Evolutionary conservation across 805 yeast genomes (phyloP), one percentile per base, ranked within the genome.

Genomic region (Candida parachauliodes): DNA sequence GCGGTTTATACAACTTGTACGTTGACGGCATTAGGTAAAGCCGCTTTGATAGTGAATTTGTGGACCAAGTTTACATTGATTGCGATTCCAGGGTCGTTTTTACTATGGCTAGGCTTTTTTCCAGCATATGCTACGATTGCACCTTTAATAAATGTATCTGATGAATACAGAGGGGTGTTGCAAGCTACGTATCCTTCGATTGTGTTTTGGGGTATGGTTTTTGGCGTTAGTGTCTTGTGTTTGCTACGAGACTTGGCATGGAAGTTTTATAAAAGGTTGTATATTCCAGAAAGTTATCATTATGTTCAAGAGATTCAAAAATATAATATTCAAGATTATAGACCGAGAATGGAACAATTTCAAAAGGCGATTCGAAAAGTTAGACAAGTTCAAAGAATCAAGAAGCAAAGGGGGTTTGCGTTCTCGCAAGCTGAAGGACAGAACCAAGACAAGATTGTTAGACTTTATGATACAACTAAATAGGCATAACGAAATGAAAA

Each of bases 371-470:
- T 93, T 40, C 76, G 98, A 55, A 93, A 88, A 56, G 98, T 93
- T 17, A 82, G 99, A 62, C 99, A 94, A 62, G 98, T 93, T 26
- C 96, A 91, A 60, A 77, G 99, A 60, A 91, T 93, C 86, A 85
- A 94, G 58, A 93, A 93, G 55, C 98, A 93, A 64, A 81, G 98
- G 63, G 99, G 99, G 5, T 93, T 87, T 70, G 99, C 99, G 1
- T 93, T 93, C 53, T 88, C 97, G 5, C 98, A 93, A 60, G 88
- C 85, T 32, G 96, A 88, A 46, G 65, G 65, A 39, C 96, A 86
- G 57, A 95, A 95, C 25, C 96, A 89, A 63, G 96, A 88, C 48
- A 81, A 81, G 54, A 77, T 93, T 43, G 83, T 93, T 34, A 76
- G 98, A 52, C 87, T 94, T 69, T 93, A 93, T 53, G 98, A 93